Conservation (phyloP, 768 basidiomycete species). For the Amanita phalloides region DNA sequence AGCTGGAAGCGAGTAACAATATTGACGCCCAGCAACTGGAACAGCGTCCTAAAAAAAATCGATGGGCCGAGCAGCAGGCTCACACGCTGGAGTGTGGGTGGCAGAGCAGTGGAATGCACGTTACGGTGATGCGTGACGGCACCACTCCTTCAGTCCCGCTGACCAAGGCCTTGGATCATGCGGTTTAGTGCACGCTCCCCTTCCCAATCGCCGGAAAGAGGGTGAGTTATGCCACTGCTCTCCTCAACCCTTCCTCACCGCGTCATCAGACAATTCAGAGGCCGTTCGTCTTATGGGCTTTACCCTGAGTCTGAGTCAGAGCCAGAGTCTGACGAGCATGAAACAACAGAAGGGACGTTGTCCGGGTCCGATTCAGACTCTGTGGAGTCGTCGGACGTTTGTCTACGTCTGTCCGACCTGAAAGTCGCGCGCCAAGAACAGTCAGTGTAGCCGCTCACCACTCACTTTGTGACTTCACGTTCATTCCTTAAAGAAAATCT, state of each 20-base stretch:
- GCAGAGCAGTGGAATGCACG: too few species aligned
- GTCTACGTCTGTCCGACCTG: constrained; percentile 20
- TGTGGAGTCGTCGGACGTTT: constrained; percentile 15
- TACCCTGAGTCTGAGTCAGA: constrained; percentile 36
- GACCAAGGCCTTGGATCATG: constrained; percentile 20
- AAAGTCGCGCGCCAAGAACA: constrained; percentile 26
- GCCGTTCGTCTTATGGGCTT: constrained; percentile 36
- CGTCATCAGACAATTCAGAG: constrained; percentile 15
- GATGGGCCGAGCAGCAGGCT: too few species aligned
- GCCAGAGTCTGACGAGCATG: constrained; percentile 16
- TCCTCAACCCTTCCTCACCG: neutral
- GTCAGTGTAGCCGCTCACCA: constrained; percentile 3
- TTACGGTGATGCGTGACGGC: too few species aligned
- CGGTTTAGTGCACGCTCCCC: constrained; percentile 41
- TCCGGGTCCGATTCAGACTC: constrained; percentile 18
- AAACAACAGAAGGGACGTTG: constrained; percentile 11
- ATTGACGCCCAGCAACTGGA: too few species aligned
- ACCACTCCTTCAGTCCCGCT: too few species aligned
- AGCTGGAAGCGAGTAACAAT: neutral
- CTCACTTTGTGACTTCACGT: neutral
- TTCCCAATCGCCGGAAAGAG: constrained; percentile 37
- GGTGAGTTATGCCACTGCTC: constrained; percentile 14
- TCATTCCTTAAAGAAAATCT: constrained; percentile 7
- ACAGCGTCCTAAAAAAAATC: too few species aligned
- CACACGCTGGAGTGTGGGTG: too few species aligned